A percentile compares a stretch with the other conserved stretches of the same genome.
Conservation (phyloP, 139 green algal genomes). For the Chlorella sp. region DNA sequence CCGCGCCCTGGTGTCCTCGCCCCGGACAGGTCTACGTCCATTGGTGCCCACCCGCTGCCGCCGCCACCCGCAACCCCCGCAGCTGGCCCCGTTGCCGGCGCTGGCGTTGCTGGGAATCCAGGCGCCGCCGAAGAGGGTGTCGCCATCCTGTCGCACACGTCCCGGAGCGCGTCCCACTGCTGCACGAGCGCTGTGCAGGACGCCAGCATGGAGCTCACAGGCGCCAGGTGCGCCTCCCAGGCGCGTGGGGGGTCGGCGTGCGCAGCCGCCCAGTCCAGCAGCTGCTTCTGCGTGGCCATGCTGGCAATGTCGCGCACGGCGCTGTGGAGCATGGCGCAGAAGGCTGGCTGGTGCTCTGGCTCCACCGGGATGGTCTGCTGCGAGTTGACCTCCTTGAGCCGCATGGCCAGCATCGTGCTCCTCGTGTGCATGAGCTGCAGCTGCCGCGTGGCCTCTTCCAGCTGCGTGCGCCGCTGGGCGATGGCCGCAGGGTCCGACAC, state of each 20-base stretch:
- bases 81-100: too few relatives aligned
- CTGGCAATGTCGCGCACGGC: background rate
- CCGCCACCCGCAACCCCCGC: too few relatives aligned
- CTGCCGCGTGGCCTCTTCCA: background rate
- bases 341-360: conserved; percentile 11
- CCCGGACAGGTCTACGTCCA: too few relatives aligned
- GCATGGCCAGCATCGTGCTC: conserved; percentile 1
- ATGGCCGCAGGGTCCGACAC: background rate
- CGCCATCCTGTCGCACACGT: too few relatives aligned
- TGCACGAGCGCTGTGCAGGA: background rate
- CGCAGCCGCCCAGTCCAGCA: background rate
- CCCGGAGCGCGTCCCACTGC: background rate
- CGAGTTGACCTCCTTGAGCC: conserved; percentile 15
- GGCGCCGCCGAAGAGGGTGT: too few relatives aligned
- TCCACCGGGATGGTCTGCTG: conserved; percentile 24
- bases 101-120: too few relatives aligned
- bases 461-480: background rate
- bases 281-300: background rate
- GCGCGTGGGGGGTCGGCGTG: background rate
- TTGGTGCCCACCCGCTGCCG: too few relatives aligned
- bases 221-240: background rate
- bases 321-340: conserved; percentile 7
- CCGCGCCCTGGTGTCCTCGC: too few relatives aligned
- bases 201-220: background rate
- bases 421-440: background rate